These are phyloP conservation scores for Nicotiana undulata DNA, from an alignment of 257 asterid genomes.

Conservation along the genomic window DNA sequence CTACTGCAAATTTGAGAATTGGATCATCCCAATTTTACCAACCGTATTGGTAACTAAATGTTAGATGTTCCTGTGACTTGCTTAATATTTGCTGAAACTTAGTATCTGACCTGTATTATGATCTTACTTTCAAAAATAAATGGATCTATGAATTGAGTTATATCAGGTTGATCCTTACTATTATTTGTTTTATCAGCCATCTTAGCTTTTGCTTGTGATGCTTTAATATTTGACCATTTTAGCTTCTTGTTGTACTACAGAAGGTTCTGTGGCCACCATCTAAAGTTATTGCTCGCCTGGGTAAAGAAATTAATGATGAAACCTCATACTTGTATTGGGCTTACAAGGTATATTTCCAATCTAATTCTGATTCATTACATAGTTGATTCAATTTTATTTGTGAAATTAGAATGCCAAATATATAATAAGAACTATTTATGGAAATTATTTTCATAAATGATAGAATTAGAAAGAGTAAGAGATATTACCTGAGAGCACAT, in stretches of 20 bases:
- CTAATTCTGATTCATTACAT: background rate
- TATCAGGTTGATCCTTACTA: background rate
- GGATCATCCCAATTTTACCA: slow-evolving; percentile 89
- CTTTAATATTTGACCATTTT: background rate
- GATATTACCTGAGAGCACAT: background rate
- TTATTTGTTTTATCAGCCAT: background rate
- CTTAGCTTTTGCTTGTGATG: background rate
- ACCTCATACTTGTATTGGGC: slow-evolving; percentile 93
- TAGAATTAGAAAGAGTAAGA: background rate
- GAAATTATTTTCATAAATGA: background rate
- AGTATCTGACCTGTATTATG: background rate
- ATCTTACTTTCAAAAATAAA: background rate
- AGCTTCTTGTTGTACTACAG: slow-evolving; percentile 30
- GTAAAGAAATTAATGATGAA: slow-evolving; percentile 74
- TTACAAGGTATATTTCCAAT: slow-evolving; percentile 45
- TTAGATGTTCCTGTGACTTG: background rate
- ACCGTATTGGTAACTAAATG: too few relatives aligned
- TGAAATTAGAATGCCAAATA: background rate
- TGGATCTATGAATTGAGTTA: background rate
- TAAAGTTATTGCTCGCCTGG: slow-evolving; percentile 80
- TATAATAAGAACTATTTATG: background rate
- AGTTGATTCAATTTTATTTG: background rate
- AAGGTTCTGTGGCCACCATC: slow-evolving; percentile 84
- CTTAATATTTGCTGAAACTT: background rate
- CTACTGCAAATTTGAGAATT: slow-evolving; percentile 93